A percentile compares a stretch with the other conserved stretches of the same genome.
Evolutionary conservation across 2,329 filamentous ascomycete genomes (phyloP).

Genomic region (Blumeria graminis): DNA sequence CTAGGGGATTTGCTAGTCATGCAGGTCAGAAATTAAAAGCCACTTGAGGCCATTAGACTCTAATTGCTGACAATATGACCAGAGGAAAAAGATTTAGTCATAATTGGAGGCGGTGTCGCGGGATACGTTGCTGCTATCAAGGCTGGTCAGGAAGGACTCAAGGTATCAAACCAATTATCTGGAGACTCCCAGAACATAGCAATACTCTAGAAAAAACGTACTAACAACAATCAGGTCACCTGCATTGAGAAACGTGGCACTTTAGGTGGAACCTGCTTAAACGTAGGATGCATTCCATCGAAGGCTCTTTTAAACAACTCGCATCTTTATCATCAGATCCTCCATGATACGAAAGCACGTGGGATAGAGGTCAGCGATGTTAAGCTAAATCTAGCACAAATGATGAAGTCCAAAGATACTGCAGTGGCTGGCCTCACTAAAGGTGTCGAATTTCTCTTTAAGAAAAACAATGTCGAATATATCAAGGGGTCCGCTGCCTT

Average conservation of each 20-base stretch:
- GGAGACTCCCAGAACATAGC: constrained; percentile 4
- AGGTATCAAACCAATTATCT: constrained; percentile 30
- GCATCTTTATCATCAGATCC: constrained; percentile 87
- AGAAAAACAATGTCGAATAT: constrained; percentile 98
- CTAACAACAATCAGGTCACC: constrained; percentile 36
- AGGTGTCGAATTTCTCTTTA: constrained; percentile 92
- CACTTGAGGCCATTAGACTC: no score
- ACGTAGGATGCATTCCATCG: constrained; percentile 97
- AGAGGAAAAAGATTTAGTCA: constrained; percentile 91
- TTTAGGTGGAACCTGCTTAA: constrained; percentile 90
- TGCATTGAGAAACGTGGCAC: constrained; percentile 97
- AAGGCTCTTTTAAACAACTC: constrained; percentile 99
- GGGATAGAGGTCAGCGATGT: constrained; percentile 96
- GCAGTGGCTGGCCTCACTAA: constrained; percentile 79
- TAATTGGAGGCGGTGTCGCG: constrained; percentile 93
- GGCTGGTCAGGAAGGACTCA: constrained; percentile 88
- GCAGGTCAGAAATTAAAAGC: no score
- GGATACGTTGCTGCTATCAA: constrained; percentile 99
- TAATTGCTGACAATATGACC: no score
- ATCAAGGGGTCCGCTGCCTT: constrained; percentile 83
- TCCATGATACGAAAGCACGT: constrained; percentile 90
- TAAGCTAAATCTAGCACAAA: constrained; percentile 77
- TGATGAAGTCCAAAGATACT: constrained; percentile 97
- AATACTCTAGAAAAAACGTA: background rate
- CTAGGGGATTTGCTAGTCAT: no score